Conservation (phyloP, 129 eudicot genomes). For the Escallonia herrerae region DNA sequence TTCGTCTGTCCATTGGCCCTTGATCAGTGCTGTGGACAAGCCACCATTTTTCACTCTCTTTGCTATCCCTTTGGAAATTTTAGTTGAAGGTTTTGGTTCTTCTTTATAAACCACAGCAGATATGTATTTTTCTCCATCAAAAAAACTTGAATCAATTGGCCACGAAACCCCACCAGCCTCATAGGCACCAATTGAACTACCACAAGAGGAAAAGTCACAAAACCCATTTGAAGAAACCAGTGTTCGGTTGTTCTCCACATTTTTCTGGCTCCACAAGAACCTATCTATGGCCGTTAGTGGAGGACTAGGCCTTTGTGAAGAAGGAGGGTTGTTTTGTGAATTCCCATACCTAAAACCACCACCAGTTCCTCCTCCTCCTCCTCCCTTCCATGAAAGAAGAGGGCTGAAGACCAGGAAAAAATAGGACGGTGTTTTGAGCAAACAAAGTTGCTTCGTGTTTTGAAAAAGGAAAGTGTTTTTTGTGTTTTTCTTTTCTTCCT, state of each 20-base stretch:
- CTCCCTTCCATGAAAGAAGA: slow-evolving; percentile 5
- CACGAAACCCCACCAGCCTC: slow-evolving; percentile 11
- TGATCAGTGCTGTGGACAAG: slow-evolving; percentile 32
- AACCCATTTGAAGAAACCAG: slow-evolving; percentile 13
- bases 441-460: slow-evolving; percentile 12
- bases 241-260: slow-evolving; percentile 16
- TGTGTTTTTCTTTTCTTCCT: slow-evolving; percentile 13
- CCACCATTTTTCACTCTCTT: slow-evolving; percentile 26
- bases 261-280: slow-evolving; percentile 48
- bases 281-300: slow-evolving; percentile 58
- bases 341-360: slow-evolving; percentile 16
- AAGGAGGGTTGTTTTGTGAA: slow-evolving; percentile 17
- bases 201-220: slow-evolving; percentile 18
- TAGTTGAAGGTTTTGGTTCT: slow-evolving; percentile 14
- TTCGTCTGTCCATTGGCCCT: slow-evolving; percentile 72
- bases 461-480: slow-evolving; percentile 14
- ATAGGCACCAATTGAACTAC: slow-evolving; percentile 7
- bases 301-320: slow-evolving; percentile 9
- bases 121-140: neutral
- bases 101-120: slow-evolving; percentile 1
- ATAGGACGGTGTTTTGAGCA: slow-evolving; percentile 3
- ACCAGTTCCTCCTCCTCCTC: slow-evolving; percentile 35
- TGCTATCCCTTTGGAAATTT: slow-evolving; percentile 1
- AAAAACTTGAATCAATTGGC: neutral
- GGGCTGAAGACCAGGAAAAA: slow-evolving; percentile 17